These are phyloP conservation scores for Ophiostoma ulmi DNA, from an alignment of 2,329 filamentous ascomycete species.

Conservation along the genomic window DNA sequence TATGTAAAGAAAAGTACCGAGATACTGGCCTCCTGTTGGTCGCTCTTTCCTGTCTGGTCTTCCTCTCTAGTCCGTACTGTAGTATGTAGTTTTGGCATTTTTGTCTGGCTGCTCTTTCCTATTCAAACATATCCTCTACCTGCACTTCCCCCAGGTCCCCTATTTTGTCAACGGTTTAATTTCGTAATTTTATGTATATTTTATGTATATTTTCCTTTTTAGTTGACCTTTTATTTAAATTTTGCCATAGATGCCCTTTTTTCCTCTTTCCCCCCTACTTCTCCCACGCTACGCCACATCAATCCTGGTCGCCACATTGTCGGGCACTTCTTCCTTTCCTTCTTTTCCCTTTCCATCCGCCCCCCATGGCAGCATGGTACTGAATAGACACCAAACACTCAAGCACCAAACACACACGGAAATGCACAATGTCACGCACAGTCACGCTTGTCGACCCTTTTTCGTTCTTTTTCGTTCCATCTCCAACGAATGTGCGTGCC, in stretches of 20 bases:
- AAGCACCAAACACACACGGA: not conserved
- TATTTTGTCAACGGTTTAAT: not conserved
- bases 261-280: conserved; percentile 3
- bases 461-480: not conserved
- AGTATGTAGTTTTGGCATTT: not conserved
- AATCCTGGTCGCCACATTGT: conserved; percentile 17
- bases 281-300: not conserved
- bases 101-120: not conserved
- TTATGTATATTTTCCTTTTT: not conserved
- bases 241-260: not conserved
- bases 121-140: not conserved
- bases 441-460: not conserved
- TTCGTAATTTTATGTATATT: not conserved
- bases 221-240: not conserved
- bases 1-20: not conserved
- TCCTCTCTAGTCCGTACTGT: not conserved
- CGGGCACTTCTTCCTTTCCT: not conserved
- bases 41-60: not conserved
- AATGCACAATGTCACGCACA: conserved; percentile 6
- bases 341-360: conserved; percentile 3
- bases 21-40: not conserved
- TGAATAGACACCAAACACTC: no score
- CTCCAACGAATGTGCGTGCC: not conserved
- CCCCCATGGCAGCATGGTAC: not conserved
- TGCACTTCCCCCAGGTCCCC: conserved; percentile 1